phyloP scores from a whole-genome alignment of 306 rosid genomes.

The Cajanus cajan region DNA sequence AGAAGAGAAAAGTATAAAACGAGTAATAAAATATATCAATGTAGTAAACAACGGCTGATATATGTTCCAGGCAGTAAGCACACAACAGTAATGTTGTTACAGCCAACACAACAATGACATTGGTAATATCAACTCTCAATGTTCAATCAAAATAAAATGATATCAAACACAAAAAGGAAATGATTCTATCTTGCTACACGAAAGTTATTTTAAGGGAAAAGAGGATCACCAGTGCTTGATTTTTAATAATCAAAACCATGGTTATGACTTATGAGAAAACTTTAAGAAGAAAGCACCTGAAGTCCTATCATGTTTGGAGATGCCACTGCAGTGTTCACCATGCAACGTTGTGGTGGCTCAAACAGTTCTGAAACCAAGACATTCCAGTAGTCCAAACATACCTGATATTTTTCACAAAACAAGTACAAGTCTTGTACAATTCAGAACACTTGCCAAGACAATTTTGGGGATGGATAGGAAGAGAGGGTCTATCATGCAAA shows the following conservation, averaged over 20 bases:
- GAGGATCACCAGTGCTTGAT: neutral
- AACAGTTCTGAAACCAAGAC: slow-evolving; percentile 67
- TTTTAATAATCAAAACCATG: slow-evolving; percentile 2
- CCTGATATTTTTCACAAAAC: slow-evolving; percentile 42
- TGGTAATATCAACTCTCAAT: neutral
- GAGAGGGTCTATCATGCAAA: neutral
- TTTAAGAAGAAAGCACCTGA: slow-evolving; percentile 50
- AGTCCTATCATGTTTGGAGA: slow-evolving; percentile 38
- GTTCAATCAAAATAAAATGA: neutral
- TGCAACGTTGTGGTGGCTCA: slow-evolving; percentile 37
- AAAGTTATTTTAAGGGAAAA: neutral
- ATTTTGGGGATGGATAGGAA: neutral
- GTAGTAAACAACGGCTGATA: neutral
- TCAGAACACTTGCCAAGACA: neutral
- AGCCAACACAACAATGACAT: neutral
- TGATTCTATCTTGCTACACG: neutral
- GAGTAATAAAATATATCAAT: neutral
- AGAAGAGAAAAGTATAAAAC: neutral
- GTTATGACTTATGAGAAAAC: slow-evolving; percentile 20
- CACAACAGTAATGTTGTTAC: neutral
- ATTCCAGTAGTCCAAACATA: slow-evolving; percentile 83
- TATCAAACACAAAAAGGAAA: neutral
- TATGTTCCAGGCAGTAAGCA: neutral
- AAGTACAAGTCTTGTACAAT: neutral
- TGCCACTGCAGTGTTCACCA: slow-evolving; percentile 30